These are phyloP conservation scores for Cutaneotrichosporon cutaneum DNA, from an alignment of 1,284 basidiomycete genomes.

Conservation along the genomic window DNA sequence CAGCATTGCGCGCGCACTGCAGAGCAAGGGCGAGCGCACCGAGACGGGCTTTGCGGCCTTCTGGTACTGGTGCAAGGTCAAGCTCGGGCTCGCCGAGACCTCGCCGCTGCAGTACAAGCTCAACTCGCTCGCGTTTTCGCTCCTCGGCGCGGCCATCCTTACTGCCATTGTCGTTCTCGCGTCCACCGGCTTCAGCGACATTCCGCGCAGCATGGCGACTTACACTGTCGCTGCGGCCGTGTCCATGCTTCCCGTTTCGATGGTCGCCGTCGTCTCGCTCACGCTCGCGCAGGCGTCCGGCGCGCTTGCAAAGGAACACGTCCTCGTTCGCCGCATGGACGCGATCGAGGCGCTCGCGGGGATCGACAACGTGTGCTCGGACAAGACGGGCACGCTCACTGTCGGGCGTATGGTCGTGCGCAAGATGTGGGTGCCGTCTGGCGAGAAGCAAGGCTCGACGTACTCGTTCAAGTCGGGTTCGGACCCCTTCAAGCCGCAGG, in stretches of 20 bases:
- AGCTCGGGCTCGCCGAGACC: slow-evolving; percentile 55
- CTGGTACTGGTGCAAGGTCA: slow-evolving; percentile 51
- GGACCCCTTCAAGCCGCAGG: slow-evolving; percentile 55
- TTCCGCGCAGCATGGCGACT: slow-evolving; percentile 51
- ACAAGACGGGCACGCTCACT: slow-evolving; percentile 68
- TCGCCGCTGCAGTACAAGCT: slow-evolving; percentile 66
- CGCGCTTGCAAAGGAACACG: slow-evolving; percentile 55
- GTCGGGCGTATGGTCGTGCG: slow-evolving; percentile 60
- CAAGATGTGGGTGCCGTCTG: slow-evolving; percentile 60
- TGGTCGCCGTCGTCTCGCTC: slow-evolving; percentile 54
- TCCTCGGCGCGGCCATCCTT: slow-evolving; percentile 60
- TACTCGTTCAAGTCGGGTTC: slow-evolving; percentile 52
- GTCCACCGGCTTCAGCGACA: slow-evolving; percentile 57
- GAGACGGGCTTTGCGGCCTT: slow-evolving; percentile 47
- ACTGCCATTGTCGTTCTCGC: slow-evolving; percentile 63
- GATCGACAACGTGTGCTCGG: slow-evolving; percentile 64
- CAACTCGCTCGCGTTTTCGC: slow-evolving; percentile 63
- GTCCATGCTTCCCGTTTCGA: slow-evolving; percentile 59
- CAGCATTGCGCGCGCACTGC: slow-evolving; percentile 59
- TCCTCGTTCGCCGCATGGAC: slow-evolving; percentile 56
- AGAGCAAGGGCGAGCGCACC: slow-evolving; percentile 48
- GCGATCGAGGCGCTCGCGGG: slow-evolving; percentile 63
- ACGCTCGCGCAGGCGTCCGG: slow-evolving; percentile 52
- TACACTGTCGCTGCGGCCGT: slow-evolving; percentile 59
- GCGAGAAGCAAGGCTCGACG: slow-evolving; percentile 42